Percentiles rank a stretch among this genome's conserved stretches.
phyloP scores from a whole-genome alignment of 2,329 filamentous ascomycete species.

The Zymoseptoria brevis region DNA sequence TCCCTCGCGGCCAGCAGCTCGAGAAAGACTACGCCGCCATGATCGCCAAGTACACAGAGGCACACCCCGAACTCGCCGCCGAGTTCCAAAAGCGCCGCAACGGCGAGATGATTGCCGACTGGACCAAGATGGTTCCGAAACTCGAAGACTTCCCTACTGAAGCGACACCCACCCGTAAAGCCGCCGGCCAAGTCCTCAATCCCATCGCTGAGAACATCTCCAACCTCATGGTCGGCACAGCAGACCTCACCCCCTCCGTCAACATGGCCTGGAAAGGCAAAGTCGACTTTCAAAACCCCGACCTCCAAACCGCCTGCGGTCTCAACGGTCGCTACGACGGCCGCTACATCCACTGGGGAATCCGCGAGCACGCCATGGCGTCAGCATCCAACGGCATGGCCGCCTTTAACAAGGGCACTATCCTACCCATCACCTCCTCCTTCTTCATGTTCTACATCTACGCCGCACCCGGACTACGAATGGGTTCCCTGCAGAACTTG shows the following conservation, averaged over 20 bases:
- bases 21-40: constrained; percentile 44
- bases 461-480: constrained; percentile 31
- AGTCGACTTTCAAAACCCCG: constrained; percentile 42
- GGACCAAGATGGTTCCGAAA: constrained; percentile 43
- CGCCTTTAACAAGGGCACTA: constrained; percentile 30
- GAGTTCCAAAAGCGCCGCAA: constrained; percentile 44
- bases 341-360: constrained; percentile 49
- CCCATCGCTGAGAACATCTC: constrained; percentile 26
- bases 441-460: constrained; percentile 38
- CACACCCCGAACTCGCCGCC: constrained; percentile 43
- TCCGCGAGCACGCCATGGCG: constrained; percentile 56
- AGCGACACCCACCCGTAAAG: constrained; percentile 45
- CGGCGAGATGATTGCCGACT: constrained; percentile 42
- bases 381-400: constrained; percentile 39
- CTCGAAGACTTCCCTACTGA: constrained; percentile 39
- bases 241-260: constrained; percentile 32
- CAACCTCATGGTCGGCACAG: constrained; percentile 32
- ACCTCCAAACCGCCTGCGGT: constrained; percentile 32
- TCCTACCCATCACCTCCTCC: constrained; percentile 31
- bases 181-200: constrained; percentile 38
- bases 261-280: constrained; percentile 38
- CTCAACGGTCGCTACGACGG: constrained; percentile 48
- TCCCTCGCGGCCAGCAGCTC: constrained; percentile 38
- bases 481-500: constrained; percentile 32
- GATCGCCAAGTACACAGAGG: constrained; percentile 36